Evolutionary conservation across 257 asterid species (phyloP).

Genomic region (Solanum etuberosum): DNA sequence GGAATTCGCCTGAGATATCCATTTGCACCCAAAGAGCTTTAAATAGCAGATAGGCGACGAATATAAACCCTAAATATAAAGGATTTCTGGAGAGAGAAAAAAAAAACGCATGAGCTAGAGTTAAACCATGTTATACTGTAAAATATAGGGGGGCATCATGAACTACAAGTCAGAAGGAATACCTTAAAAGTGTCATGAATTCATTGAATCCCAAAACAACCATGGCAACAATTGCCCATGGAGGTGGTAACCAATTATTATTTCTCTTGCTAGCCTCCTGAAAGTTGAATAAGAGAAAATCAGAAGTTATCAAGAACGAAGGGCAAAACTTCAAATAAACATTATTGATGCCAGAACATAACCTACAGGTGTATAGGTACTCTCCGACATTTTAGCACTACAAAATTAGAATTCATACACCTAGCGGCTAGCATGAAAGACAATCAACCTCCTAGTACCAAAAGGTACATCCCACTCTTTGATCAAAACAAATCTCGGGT

Average conservation of each 20-base stretch:
- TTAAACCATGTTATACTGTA: background rate
- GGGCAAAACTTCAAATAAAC: background rate
- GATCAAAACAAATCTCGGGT: background rate
- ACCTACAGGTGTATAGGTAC: background rate
- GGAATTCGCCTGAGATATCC: slow-evolving; percentile 82
- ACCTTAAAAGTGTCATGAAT: slow-evolving; percentile 97
- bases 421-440: background rate
- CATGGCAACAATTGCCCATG: slow-evolving; percentile 89
- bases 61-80: slow-evolving; percentile 63
- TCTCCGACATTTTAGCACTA: background rate
- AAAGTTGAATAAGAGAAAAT: slow-evolving; percentile 3
- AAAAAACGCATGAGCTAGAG: background rate
- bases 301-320: background rate
- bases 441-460: background rate
- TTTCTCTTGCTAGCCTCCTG: slow-evolving; percentile 95
- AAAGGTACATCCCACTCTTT: background rate
- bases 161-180: background rate
- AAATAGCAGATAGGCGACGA: slow-evolving; percentile 50
- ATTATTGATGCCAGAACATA: background rate
- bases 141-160: background rate
- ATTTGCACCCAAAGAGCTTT: slow-evolving; percentile 99
- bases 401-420: background rate
- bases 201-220: slow-evolving; percentile 85
- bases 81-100: slow-evolving; percentile 72
- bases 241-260: slow-evolving; percentile 97